Base-by-base conservation (phyloP, 139 green algal genomes). In the Pedinophyceae sp. region DNA sequence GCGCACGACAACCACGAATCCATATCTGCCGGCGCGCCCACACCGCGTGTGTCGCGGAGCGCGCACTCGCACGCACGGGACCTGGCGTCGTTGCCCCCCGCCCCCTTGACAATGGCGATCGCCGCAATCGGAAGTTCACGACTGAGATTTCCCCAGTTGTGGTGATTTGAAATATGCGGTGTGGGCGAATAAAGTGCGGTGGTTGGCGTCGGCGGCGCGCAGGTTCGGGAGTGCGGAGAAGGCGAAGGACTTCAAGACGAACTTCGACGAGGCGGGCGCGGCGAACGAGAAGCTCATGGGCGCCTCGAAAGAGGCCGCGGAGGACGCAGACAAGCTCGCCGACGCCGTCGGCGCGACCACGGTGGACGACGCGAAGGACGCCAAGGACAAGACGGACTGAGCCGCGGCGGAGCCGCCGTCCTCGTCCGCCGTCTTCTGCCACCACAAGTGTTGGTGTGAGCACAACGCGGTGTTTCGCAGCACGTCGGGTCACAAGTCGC, bases 231-330 rank as follows among this genome's bases (percentile, higher is more conserved):
- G n/a, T 49, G 48, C 22, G 50, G 22, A 52, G 27, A 39, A 81
- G 60, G 81, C 81, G 1, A 64, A 79, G 61, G 75, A 88, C 54
- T 93, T 89, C 70, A 83, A 87, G 66, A 64, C 66, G 28, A 67
- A 78, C 39, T 90, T 84, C 58, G 79, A 88, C 61, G 67, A 80
- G 56, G 74, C 72, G 1, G 72, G 71, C 53, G 62, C 62, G 20
- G 46, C 71, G 30, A 93, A 88, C 55, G 70, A 59, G 19, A 59
- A 66, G 52, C 48, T 85, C 41, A 50, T 79, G 19, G 34, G 34
- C 10, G 34, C 10, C 34, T 7, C 10, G 25, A 25, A 25, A 7
- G 48, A 53, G n/a, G 25, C 25, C 30, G 48, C 46, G 4, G 26
- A 19, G 18, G 50, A 24, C 1, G 50, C 54, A 20, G 28, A 56